Evolutionary conservation across 768 basidiomycete species (phyloP), one percentile per base, ranked within the genome.

Genomic region (Leccinum uliginosum): DNA sequence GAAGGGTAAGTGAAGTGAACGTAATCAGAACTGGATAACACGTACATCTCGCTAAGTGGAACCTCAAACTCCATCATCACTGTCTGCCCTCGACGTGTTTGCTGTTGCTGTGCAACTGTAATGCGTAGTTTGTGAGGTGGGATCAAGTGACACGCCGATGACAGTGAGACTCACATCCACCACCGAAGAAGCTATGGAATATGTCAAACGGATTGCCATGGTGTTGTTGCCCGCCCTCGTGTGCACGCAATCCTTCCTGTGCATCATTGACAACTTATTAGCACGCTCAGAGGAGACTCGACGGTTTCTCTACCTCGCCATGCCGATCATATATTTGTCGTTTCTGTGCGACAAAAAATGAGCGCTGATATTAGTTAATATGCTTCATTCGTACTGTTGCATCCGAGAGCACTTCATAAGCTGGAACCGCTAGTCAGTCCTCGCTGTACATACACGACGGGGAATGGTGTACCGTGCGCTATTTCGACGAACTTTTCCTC

Each of bases 391-490:
- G 64, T 61, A 93, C 92, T 61, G 84, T 83, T 2, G 82, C 53
- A 68, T 98, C 93, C 7, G 93, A 94, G 27, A 99, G 79, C n/a
- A 96, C 83, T 72, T 98, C 95, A 64, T 98, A 99, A 8, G 96
- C 97, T 87, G 60, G 14, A 57, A 55, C 17, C 6, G 49, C 38
- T 8, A n/a, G 55, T 62, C 52, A 63, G 66, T 29, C 46, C 26
- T 47, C 43, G 21, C 6, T 12, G 23, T 15, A 44, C 10, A 21
- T 26, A 56, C 29, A 40, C 19, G 35, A 52, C 38, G 23, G 23
- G 5, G n/a, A 45, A 51, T 14, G 27, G 7, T 19, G n/a, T 38
- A 94, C 94, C 93, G 65, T 87, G 84, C 19, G 93, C 89, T 66
- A 97, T 87, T 60, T 96, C 87, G 21, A 97, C 91, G 70, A 98